Evolutionary conservation across 257 asterid species (phyloP).

Genomic region (Paraleonurus japonicus): DNA sequence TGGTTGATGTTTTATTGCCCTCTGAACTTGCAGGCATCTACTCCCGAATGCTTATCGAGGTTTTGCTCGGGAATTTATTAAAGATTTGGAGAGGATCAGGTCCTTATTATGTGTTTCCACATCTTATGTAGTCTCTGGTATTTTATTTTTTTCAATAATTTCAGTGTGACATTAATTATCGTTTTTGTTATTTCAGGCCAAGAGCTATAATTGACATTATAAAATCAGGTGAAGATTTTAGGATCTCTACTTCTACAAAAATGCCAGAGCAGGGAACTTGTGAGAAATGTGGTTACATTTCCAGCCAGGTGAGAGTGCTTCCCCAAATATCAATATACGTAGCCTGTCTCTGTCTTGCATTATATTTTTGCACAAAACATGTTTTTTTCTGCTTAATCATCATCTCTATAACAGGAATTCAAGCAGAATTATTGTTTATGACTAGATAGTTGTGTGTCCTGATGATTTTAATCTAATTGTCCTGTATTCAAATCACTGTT

Average conservation of each 20-base stretch:
- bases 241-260: conserved; percentile 84
- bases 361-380: background rate
- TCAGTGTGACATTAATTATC: background rate
- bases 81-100: conserved; percentile 96
- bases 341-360: background rate
- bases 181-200: conserved; percentile 51
- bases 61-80: conserved; percentile 95
- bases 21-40: conserved; percentile 63
- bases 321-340: background rate
- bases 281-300: conserved; percentile 92
- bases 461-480: background rate
- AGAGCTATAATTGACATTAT: conserved; percentile 92
- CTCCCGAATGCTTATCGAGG: conserved; percentile 98
- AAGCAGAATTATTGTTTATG: background rate
- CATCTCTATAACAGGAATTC: background rate
- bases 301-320: conserved; percentile 76
- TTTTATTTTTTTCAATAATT: background rate
- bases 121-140: background rate
- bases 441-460: background rate
- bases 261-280: conserved; percentile 99
- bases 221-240: conserved; percentile 91
- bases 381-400: background rate
- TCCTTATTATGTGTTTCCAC: conserved; percentile 17
- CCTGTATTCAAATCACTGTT: background rate
- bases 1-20: background rate